Evolutionary conservation across 2,329 filamentous ascomycete species (phyloP).

Genomic region (Neonectria coccinea): DNA sequence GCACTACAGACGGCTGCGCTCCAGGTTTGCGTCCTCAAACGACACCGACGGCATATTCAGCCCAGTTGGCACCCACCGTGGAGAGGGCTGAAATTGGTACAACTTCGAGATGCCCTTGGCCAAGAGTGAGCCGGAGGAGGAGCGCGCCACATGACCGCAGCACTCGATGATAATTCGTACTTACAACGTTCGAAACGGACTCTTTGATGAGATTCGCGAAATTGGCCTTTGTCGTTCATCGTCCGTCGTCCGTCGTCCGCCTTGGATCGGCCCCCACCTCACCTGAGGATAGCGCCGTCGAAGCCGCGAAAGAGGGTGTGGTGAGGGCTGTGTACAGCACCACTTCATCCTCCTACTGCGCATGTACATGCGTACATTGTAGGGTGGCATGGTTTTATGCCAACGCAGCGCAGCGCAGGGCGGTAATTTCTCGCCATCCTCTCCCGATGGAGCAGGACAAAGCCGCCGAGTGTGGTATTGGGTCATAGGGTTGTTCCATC

Average conservation of each 20-base stretch:
- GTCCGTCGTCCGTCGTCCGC: constrained; percentile 14
- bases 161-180: background rate
- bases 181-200: constrained; percentile 1
- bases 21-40: constrained; percentile 42
- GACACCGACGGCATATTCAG: constrained; percentile 46
- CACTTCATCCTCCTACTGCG: no score
- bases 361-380: background rate
- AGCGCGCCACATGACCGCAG: constrained; percentile 30
- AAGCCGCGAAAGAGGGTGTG: constrained; percentile 29
- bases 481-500: constrained; percentile 5
- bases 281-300: constrained; percentile 39
- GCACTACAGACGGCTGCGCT: constrained; percentile 34
- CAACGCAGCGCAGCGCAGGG: constrained; percentile 22
- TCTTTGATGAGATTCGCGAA: constrained; percentile 33
- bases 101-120: background rate
- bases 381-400: constrained; percentile 25
- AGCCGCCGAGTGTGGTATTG: constrained; percentile 12
- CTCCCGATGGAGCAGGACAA: constrained; percentile 19
- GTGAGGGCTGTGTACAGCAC: constrained; percentile 4
- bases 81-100: constrained; percentile 31
- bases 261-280: constrained; percentile 37
- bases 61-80: constrained; percentile 34
- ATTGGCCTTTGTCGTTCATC: constrained; percentile 30
- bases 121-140: constrained; percentile 11
- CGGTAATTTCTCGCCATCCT: constrained; percentile 10